Base-by-base conservation (phyloP, 441 rosid species). In the Euphorbia celastroides region DNA sequence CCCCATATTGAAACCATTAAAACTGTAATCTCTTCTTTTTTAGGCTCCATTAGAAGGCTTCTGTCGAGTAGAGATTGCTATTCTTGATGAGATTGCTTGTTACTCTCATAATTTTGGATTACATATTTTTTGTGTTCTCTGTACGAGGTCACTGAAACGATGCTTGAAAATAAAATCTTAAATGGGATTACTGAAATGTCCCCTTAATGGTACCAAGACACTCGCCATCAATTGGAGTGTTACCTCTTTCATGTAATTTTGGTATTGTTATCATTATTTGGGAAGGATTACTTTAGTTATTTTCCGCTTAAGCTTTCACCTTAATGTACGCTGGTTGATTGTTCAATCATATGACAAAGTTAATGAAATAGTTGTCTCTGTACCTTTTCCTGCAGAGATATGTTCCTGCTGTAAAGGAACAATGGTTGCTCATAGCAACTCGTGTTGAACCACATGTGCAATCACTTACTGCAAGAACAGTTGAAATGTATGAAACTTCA, bases 381-480 rank as follows among this genome's bases (percentile, higher is more conserved):
- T 30, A 61, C 13, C 74, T 48, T 72, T 54, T 51, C 72, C 69
- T 76, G 80, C 81, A 94, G 99, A 80, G 83, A 87, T 89, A 85
- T 85, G 71, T 88, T 64, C 96, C 96, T 16, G 82, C 83, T 44
- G 50, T 76, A 2, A 93, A 84, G 80, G 86, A 86, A 62, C 78
- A 77, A 58, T 86, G 83, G 86, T 19, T 82, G 65, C 79, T 83
- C 55, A 74, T 88, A n/a, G 70, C 52, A 17, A 79, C 89, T 19
- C 74, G 82, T 66, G 80, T 81, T 64, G 82, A 84, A 74, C 98
- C 96, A 57, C 97, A 89, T 67, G 80, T 88, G 75, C 86, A 83
- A 65, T 74, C 78, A 55, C 67, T 90, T 65, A 74, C 81, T 60
- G 66, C 83, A 20, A 96, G 84, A 77, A 76, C 91, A 52, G 55